Evolutionary conservation across 495 filamentous ascomycete species (phyloP).

Genomic region (Bathelium albidoporum): DNA sequence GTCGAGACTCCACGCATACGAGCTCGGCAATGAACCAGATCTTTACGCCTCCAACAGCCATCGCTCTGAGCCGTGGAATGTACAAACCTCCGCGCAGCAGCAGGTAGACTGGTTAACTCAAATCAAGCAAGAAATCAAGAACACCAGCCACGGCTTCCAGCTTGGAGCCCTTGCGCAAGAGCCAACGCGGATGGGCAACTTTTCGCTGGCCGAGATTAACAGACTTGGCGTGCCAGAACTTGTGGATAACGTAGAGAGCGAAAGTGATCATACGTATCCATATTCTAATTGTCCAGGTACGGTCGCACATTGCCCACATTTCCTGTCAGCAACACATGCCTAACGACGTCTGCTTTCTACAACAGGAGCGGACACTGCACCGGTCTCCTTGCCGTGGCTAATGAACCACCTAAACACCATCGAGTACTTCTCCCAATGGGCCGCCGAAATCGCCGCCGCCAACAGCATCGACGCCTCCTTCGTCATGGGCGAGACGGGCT

Average conservation of each 20-base stretch:
- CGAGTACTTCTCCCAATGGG: conserved; percentile 5
- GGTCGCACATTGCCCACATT: not conserved
- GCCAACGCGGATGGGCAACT: not conserved
- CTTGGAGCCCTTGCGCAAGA: not conserved
- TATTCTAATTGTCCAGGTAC: not conserved
- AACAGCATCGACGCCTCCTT: not conserved
- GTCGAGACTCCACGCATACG: conserved; percentile 5
- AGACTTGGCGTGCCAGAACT: conserved; percentile 4
- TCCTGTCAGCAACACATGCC: not conserved
- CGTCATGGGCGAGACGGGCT: conserved; percentile 8
- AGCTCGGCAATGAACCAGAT: conserved; percentile 11
- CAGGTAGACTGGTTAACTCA: conserved; percentile 7
- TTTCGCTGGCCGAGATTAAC: not conserved
- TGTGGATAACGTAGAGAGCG: not conserved
- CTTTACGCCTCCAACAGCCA: not conserved
- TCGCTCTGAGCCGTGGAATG: conserved; percentile 4
- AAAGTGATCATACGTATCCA: not conserved
- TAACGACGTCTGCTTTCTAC: not conserved
- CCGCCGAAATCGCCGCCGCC: not conserved
- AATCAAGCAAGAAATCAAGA: not conserved
- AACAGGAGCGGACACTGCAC: not conserved
- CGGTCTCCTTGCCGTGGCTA: not conserved
- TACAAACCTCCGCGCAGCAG: not conserved
- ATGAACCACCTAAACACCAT: conserved; percentile 4
- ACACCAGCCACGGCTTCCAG: conserved; percentile 3